Base-by-base conservation (phyloP, 225 moss, liverwort and hornwort genomes). In the Asterella californica region DNA sequence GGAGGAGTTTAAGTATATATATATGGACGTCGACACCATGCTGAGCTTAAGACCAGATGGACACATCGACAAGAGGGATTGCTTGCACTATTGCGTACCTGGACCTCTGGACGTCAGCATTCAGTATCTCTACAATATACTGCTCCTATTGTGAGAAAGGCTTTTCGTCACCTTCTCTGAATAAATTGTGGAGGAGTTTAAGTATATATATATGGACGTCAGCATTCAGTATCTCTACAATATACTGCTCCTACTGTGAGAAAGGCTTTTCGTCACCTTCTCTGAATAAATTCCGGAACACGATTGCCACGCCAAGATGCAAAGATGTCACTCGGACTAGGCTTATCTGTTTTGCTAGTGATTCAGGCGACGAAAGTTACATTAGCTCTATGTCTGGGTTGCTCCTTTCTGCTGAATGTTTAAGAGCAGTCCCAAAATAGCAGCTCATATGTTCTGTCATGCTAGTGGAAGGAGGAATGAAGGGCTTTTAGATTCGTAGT, bases 31-130 rank as follows among this genome's bases (percentile, higher is more conserved):
- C 19, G 77, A 82, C 60, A 72, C 80, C 24, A 87, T 90, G 87
- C 74, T 90, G 9, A 77, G 83, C 53, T 63, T 85, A 46, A 81
- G 87, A 47, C 80, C 87, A 6, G 87, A 90, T 62, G 85, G 87
- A 25, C 89, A 90, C 63, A 46, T 87, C 5, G 15, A 0, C 17
- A 15, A 57, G 0, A 6, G 0, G 5, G 89, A 89, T 65, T 89
- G 89, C 47, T 78, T 89, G 55, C 89, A 89, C 60, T 89, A 89
- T 17, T 89, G 89, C 60, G 30, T 85, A 30, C 89, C 89, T 9
- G 89, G 89, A 46, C 89, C 89, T 79, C 75, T 87, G 8, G 89
- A 89, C 60, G 1, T 83, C 50, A 81, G 59, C 24, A 50, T 78
- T 4, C 83, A 89, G 49, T 79, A 81, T 60, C 76, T 89, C 18